Conservation (phyloP, 106 monocot genomes). For the Vanilla planifolia region DNA sequence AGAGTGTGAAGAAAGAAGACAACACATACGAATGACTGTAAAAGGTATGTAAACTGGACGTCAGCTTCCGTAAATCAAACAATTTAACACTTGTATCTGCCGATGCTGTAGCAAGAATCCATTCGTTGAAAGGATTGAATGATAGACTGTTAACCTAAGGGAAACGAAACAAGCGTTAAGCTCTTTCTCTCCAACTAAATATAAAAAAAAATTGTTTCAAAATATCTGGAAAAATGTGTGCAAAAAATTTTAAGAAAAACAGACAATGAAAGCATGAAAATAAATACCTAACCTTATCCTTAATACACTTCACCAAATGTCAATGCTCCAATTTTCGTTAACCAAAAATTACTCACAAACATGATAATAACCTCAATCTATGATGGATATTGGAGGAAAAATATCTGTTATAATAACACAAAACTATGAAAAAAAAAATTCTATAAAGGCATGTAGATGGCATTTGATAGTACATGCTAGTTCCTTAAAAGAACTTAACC, state of each 20-base stretch:
- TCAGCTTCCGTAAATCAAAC: slow-evolving; percentile 79
- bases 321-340: too few species aligned
- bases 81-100: slow-evolving; percentile 74
- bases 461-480: too few species aligned
- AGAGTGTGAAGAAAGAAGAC: slow-evolving; percentile 4
- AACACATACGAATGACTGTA: slow-evolving; percentile 65
- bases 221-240: neutral
- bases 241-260: neutral
- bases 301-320: too few species aligned
- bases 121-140: slow-evolving; percentile 90
- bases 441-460: too few species aligned
- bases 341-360: too few species aligned
- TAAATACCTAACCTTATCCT: too few species aligned
- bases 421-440: too few species aligned
- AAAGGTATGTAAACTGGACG: slow-evolving; percentile 70
- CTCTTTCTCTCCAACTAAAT: neutral
- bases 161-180: neutral
- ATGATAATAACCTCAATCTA: too few species aligned
- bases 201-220: neutral
- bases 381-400: too few species aligned
- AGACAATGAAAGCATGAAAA: too few species aligned
- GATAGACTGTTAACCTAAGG: slow-evolving; percentile 78
- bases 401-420: too few species aligned
- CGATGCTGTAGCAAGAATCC: slow-evolving; percentile 89
- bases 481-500: too few species aligned